A percentile compares a stretch with the other conserved stretches of the same genome.
These are phyloP conservation scores for Perilla frutescens DNA, from an alignment of 257 asterid genomes.

Conservation along the genomic window DNA sequence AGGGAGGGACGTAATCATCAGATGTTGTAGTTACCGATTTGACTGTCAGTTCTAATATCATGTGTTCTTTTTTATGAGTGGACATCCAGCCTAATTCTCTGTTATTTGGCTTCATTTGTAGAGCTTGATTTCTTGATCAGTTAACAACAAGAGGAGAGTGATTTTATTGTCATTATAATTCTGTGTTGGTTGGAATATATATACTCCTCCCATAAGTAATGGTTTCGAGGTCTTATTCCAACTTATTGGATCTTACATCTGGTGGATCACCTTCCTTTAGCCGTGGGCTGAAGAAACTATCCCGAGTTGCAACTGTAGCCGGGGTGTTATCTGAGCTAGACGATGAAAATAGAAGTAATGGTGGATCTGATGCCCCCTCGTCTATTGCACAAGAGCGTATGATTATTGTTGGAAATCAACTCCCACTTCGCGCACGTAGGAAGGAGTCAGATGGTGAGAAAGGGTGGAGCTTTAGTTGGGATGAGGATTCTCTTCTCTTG, in stretches of 20 bases:
- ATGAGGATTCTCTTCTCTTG: conserved; percentile 80
- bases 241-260: conserved; percentile 77
- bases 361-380: conserved; percentile 76
- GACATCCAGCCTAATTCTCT: conserved; percentile 33
- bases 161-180: background rate
- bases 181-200: conserved; percentile 11
- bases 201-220: conserved; percentile 31
- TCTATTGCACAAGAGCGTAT: conserved; percentile 75
- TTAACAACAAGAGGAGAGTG: conserved; percentile 19
- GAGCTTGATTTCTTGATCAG: conserved; percentile 26
- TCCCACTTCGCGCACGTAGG: conserved; percentile 67
- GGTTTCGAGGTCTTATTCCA: conserved; percentile 86
- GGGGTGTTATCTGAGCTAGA: conserved; percentile 82
- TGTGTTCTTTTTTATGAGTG: background rate
- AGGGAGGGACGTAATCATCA: background rate
- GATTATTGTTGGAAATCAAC: conserved; percentile 83
- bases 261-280: conserved; percentile 63
- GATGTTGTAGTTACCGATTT: background rate
- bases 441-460: conserved; percentile 51
- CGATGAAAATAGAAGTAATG: conserved; percentile 71
- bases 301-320: conserved; percentile 77
- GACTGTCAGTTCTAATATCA: too few relatives aligned
- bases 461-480: conserved; percentile 84
- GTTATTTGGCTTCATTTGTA: conserved; percentile 29
- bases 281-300: conserved; percentile 63